Base-by-base conservation (phyloP, 2,329 filamentous ascomycete genomes). In the Beauveria varroae region DNA sequence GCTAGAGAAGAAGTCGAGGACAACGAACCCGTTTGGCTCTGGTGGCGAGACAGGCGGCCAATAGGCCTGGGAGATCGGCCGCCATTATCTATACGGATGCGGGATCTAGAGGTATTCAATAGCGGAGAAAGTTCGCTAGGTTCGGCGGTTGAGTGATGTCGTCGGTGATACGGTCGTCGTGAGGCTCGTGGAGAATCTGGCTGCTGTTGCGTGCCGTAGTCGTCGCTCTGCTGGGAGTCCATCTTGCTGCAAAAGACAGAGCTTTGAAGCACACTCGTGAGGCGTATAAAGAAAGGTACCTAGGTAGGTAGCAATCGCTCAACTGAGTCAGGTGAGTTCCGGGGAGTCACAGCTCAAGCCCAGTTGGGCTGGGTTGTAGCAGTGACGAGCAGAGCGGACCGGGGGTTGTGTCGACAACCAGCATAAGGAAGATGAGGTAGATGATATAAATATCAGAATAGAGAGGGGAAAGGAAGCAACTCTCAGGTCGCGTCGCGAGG, bases 41-140 rank as follows among this genome's bases (percentile, higher is more conserved):
- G 78, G 26, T 79, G 77, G 18, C 73, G 68, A 18, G 72, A 71
- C 3, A 74, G 63, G 52, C 67, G 64, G 18, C 69, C 64, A 26
- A 67, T 64, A 34, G 58, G 58, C 14, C 69, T 66, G 30, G 69
- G 68, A 6, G 71, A 72, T 51, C 63, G 65, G 37, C 67, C 62
- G 34, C 68, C 70, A 43, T 70, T 73, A 10, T 75, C 73, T 44
- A 77, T 76, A 64, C 78, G 76, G 41, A 79, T 71, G 14, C 72
- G 77, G 26, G 77, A 76, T 61, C 74, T 73, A 6, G 77, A 75
- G 28, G 68, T 68, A 7, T 70, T 69, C 3, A 81, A 68, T 10
- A 81, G 69, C 5, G 79, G 73, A 16, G 79, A 78, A 28, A 72
- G 74, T 65, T 81, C 79, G 62, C 81, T 77, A 0, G 74, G 65